Percentiles rank a stretch among this genome's conserved stretches.
phyloP scores from a whole-genome alignment of 257 asterid genomes.

The Petunia axillaris region DNA sequence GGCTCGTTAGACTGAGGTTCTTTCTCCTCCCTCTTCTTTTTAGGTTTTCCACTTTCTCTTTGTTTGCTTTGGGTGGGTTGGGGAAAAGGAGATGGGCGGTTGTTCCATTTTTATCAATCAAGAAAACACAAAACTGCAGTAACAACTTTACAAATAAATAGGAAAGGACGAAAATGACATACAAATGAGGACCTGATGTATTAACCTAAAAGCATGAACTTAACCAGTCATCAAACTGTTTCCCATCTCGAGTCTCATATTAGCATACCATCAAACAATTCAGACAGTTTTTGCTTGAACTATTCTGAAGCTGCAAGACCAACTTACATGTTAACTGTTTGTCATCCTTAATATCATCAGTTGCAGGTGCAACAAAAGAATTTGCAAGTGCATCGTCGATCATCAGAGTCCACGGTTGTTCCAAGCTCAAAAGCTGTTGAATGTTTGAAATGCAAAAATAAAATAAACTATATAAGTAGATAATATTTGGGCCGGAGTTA shows the following conservation, averaged over 20 bases:
- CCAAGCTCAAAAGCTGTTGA: conserved; percentile 72
- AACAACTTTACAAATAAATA: not conserved
- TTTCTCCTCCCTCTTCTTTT: not conserved
- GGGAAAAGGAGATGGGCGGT: not conserved
- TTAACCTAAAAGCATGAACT: not conserved
- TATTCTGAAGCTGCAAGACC: not conserved
- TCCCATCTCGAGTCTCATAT: not conserved
- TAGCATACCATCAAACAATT: not conserved
- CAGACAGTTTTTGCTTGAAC: not conserved
- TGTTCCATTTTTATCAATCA: not conserved
- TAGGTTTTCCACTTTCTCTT: not conserved
- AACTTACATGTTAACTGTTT: conserved; percentile 70
- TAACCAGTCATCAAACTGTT: conserved; percentile 15
- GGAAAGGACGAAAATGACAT: not conserved
- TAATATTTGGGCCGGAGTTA: not conserved
- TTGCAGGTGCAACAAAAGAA: conserved; percentile 84
- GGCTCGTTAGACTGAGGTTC: not conserved
- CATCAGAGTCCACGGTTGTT: conserved; percentile 84
- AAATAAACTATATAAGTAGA: not conserved
- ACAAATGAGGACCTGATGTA: not conserved
- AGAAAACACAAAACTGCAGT: not conserved
- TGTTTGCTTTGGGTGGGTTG: not conserved
- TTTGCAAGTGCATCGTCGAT: conserved; percentile 89
- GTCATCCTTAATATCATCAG: conserved; percentile 77
- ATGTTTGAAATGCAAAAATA: not conserved